Evolutionary conservation across 768 basidiomycete genomes (phyloP), one percentile per base, ranked within the genome.

Genomic region (Mycena leptocephala): DNA sequence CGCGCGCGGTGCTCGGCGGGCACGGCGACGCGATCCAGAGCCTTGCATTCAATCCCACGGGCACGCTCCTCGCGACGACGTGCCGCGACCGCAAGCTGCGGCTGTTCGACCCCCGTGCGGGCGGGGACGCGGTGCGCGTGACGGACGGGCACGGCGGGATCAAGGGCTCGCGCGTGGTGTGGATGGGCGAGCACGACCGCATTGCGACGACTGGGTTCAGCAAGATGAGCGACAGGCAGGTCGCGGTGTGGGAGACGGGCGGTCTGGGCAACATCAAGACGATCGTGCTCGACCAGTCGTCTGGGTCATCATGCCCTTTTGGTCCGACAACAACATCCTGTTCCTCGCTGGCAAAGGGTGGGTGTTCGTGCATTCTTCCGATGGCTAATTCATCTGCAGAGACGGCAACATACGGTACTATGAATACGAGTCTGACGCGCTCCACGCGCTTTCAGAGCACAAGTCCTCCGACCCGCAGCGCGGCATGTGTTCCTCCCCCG

Each of bases 361-460:
- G 28, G 71, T 63, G 30, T 43, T 26, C 20, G 5, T 11, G 5
- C 30, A 7, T 20, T 24, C 43, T 39, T 28, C 3, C 5, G 7
- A 37, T 13, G 1, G 3, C 26, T 37, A 2, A 13, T 32, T 61
- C 26, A 46, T 70, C 1, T 46, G 51, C 81, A 96, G 96, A 48
- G 98, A 99, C 81, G 98, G 98, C 33, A 99, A 99, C 83, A 94
- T 99, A 76, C 94, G 98, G n/a, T 98, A 96, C 90, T 99, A 94
- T 84, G 98, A 99, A 83, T 97, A 94, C 85, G 97, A 98, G 80
- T 91, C 90, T 37, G 97, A 99, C 85, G 89, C 92, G 59, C 89
- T 99, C 24, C 89, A 92, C 86, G 84, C 91, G 22, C 89, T 97
- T 6, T 88, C 93, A 24, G 98, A 99, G 83, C 92, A 97, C 89